Conservation (phyloP, 805 yeast genomes). For the Spathaspora gorwiae region DNA sequence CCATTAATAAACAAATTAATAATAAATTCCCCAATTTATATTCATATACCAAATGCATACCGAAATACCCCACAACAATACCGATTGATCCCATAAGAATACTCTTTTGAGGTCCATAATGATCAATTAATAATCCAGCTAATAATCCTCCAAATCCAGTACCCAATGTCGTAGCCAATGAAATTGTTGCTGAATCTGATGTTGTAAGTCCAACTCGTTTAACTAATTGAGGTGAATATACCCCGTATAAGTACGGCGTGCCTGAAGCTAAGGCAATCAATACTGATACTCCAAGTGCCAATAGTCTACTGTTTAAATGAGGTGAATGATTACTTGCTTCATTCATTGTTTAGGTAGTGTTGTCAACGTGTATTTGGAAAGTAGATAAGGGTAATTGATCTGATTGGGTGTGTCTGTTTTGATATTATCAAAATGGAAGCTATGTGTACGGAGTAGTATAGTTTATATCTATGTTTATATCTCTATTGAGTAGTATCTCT, state of each 20-base stretch:
- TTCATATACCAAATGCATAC: conserved; percentile 45
- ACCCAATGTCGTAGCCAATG: conserved; percentile 61
- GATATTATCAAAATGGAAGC: no score
- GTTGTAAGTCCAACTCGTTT: conserved; percentile 53
- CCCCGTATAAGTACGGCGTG: conserved; percentile 69
- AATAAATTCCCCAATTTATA: conserved; percentile 34
- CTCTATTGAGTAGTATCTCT: no score
- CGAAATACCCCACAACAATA: conserved; percentile 51
- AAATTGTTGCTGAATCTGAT: conserved; percentile 58
- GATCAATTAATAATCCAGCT: conserved; percentile 67
- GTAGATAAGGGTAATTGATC: no score
- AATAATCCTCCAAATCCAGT: conserved; percentile 65
- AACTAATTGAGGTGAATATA: conserved; percentile 71
- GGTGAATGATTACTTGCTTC: background rate
- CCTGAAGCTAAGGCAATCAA: conserved; percentile 66
- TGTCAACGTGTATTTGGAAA: no score
- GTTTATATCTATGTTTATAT: no score
- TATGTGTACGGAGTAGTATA: no score
- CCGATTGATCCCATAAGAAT: conserved; percentile 51
- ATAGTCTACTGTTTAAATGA: conserved; percentile 15
- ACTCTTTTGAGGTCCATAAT: conserved; percentile 51
- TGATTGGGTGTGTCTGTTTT: no score
- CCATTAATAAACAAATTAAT: conserved; percentile 46
- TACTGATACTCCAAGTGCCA: conserved; percentile 27
- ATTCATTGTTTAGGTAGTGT: no score